Percentiles rank a stretch among this genome's conserved stretches.
Evolutionary conservation across 495 filamentous ascomycete species (phyloP).

Genomic region (Penicillium crystallinum): DNA sequence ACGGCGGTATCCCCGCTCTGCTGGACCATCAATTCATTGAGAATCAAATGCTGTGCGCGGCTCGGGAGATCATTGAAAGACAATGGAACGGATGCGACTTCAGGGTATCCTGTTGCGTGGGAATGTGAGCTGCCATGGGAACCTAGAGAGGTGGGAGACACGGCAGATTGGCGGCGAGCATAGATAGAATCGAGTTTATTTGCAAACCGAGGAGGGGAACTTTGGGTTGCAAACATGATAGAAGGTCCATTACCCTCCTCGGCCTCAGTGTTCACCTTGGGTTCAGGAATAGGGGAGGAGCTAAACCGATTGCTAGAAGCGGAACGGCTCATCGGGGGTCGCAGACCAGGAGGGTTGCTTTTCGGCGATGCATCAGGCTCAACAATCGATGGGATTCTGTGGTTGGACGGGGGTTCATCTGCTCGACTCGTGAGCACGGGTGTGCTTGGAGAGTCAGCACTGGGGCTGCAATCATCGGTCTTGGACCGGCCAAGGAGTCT

Average conservation of each 20-base stretch:
- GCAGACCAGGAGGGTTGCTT: slow-evolving; percentile 20
- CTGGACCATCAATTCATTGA: slow-evolving; percentile 75
- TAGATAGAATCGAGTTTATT: slow-evolving; percentile 50
- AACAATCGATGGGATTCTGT: slow-evolving; percentile 40
- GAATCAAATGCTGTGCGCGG: slow-evolving; percentile 75
- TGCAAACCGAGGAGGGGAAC: slow-evolving; percentile 34
- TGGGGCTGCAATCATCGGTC: slow-evolving; percentile 18
- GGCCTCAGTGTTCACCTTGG: slow-evolving; percentile 53
- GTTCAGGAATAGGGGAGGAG: slow-evolving; percentile 68
- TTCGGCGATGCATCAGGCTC: slow-evolving; percentile 40
- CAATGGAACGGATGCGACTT: slow-evolving; percentile 56
- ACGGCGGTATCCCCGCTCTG: slow-evolving; percentile 71
- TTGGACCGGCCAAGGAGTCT: slow-evolving; percentile 15
- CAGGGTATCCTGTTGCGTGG: slow-evolving; percentile 45
- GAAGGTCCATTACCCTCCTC: slow-evolving; percentile 58
- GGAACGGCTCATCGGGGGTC: slow-evolving; percentile 30
- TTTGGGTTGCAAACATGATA: slow-evolving; percentile 70
- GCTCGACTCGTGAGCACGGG: slow-evolving; percentile 12
- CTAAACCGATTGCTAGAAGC: slow-evolving; percentile 56
- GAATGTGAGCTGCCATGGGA: slow-evolving; percentile 7
- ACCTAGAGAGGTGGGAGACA: slow-evolving; percentile 13
- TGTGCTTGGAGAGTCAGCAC: slow-evolving; percentile 11
- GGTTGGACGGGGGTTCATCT: slow-evolving; percentile 1
- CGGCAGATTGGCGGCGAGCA: slow-evolving; percentile 30
- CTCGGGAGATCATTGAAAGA: slow-evolving; percentile 82